Evolutionary conservation across 768 basidiomycete species (phyloP), one percentile per base, ranked within the genome.

Genomic region (Sistotremastrum suecicum): DNA sequence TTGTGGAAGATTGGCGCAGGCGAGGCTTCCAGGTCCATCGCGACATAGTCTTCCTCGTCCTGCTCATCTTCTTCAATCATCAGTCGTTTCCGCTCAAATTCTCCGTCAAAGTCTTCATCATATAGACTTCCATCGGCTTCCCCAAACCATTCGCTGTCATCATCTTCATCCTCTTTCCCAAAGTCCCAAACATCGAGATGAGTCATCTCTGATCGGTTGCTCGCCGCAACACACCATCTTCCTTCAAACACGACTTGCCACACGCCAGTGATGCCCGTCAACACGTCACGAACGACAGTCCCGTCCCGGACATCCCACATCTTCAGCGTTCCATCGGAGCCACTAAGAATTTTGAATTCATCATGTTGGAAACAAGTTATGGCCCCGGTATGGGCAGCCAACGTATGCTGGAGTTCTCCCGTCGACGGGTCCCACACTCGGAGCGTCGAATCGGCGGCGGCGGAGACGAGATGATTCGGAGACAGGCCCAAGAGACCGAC

Each of bases 361-460:
- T 98, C 94, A 53, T 95, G 91, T 62, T 94, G 90, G 72, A 98
- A 97, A 65, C 94, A 99, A 11, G 95, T 98, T 53, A 99, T 98
- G n/a, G 94, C 91, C 20, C 92, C 94, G 5, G 83, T 84, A 60
- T 98, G 94, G 1, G 87, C 89, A 3, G 82, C 80, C 32, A 99
- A 74, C 0, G 82, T 80, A 53, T 91, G 83, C 36, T 75, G 77
- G 32, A 87, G 69, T 48, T 80, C 78, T 46, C 89, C 88, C 1
- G 76, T 76, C 35, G 81, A 77, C 1, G 91, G 86, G 56, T 98
- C 83, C 94, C 94, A 98, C 37, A 98, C 76, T 5, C 92, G 80
- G 5, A 99, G 67, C 0, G 91, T 94, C 20, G 89, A 90, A 60
- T 99, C 94, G 12, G 94, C 94, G 0, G 95, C 94, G 3, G 91